Base-by-base conservation (phyloP, 768 basidiomycete genomes). In the Grammothele lineata region DNA sequence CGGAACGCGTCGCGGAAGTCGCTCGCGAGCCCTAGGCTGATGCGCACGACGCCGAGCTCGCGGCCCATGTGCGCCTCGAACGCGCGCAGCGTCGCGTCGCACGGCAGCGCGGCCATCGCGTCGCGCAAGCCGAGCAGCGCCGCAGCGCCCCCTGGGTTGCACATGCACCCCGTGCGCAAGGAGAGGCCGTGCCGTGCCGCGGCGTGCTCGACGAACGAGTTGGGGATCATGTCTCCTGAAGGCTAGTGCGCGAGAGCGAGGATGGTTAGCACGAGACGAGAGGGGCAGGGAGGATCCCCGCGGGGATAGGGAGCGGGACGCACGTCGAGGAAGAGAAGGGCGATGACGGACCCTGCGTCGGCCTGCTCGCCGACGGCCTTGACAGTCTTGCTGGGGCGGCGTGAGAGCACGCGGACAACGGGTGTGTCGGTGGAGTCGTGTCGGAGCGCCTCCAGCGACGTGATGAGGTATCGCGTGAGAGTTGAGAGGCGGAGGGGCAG, bases 81-180 rank as follows among this genome's bases (percentile, higher is more conserved):
- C 26, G 81, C 81, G 21, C 70, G 66, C 40, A 85, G 69, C 5
- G 79, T 82, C 33, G 80, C 73, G 4, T 83, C 84, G 1, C 72
- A 67, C 51, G 73, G 78, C 0, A 89, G 72, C 12, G 62, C 66
- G 5, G 70, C 67, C 87, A 89, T 90, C 47, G 81, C 73, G 17
- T 75, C 70, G 48, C 80, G 67, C 24, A 89, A 75, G 0, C 81
- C 82, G 4, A 90, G 72, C 14, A 92, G 66, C 4, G 84, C 77
- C 1, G 86, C 80, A 0, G 87, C 85, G 15, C 81, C 89, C 9
- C 90, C 90, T 14, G 89, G 87, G 54, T 92, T 92, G 60, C 90
- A 92, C 79, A 91, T 83, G 62, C 89, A 92, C 0, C 89, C 89
- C 3, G 88, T 87, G 35, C 89, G 81, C 25, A 92, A 66, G 15